Conservation (phyloP, 306 rosid species). For the Cicer bijugum region DNA sequence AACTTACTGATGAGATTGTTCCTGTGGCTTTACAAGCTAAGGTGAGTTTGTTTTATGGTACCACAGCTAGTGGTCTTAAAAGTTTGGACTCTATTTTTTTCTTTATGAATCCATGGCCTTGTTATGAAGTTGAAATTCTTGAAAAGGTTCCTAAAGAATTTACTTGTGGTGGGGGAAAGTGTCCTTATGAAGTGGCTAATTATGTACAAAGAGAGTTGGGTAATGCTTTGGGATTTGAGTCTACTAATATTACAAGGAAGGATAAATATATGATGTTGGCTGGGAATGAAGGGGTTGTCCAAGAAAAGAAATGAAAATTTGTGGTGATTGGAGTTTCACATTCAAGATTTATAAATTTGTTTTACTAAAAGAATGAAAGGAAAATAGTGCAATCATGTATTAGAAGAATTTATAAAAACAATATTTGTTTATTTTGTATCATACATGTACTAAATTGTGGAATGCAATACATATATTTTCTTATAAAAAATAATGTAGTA, state of each 20-base stretch:
- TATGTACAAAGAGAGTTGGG: conserved; percentile 31
- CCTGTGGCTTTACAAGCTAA: conserved; percentile 36
- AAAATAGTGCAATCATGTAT: background rate
- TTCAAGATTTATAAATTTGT: background rate
- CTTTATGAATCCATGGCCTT: conserved; percentile 42
- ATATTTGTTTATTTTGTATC: too few species aligned
- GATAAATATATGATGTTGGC: conserved; percentile 45
- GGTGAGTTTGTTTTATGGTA: conserved; percentile 42
- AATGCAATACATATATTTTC: too few species aligned
- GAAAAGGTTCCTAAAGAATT: conserved; percentile 26
- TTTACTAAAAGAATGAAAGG: background rate
- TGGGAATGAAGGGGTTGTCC: conserved; percentile 45
- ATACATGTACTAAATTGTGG: too few species aligned
- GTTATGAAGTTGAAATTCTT: conserved; percentile 30
- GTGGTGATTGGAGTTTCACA: background rate
- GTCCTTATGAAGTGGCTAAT: conserved; percentile 41
- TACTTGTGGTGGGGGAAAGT: conserved; percentile 40
- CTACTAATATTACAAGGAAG: conserved; percentile 41
- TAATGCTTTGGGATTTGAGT: conserved; percentile 41
- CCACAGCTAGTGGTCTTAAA: conserved; percentile 42
- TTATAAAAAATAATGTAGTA: too few species aligned
- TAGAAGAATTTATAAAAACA: background rate
- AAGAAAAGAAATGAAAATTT: conserved; percentile 16
- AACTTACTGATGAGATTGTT: conserved; percentile 42
- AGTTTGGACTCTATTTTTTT: conserved; percentile 39